Conservation (phyloP, 768 basidiomycete genomes). For the Roridomyces roridus region DNA sequence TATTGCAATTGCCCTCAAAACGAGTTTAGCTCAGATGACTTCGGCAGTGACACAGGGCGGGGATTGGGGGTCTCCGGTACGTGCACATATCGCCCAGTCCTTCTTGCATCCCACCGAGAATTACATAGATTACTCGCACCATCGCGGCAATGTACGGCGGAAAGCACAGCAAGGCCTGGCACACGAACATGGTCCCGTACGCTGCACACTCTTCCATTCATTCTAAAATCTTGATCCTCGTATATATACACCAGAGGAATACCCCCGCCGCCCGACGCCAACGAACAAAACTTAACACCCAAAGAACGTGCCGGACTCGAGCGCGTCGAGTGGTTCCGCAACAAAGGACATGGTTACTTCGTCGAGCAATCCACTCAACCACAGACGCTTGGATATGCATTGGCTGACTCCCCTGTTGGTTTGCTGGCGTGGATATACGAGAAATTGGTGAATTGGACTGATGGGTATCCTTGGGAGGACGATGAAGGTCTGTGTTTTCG, state of each 20-base stretch:
- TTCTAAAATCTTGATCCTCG: not conserved
- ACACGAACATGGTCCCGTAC: conserved; percentile 54
- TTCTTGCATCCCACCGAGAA: conserved; percentile 7
- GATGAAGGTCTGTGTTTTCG: not conserved
- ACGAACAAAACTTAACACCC: not conserved
- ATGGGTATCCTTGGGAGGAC: not conserved
- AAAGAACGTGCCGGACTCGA: conserved; percentile 1
- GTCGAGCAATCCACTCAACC: not conserved
- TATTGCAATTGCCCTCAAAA: not conserved
- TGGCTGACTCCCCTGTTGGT: conserved; percentile 51
- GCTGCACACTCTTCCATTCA: not conserved
- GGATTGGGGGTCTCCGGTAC: conserved; percentile 50
- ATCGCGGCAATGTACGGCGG: conserved; percentile 37
- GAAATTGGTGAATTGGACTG: not conserved
- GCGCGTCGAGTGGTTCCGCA: not conserved
- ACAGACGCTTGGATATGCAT: conserved; percentile 13
- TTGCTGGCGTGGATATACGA: conserved; percentile 44
- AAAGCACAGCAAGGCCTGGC: conserved; percentile 56
- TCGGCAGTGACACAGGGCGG: conserved; percentile 51
- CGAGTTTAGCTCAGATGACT: not conserved
- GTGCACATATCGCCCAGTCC: not conserved
- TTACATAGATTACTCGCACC: conserved; percentile 31
- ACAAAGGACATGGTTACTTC: conserved; percentile 1
- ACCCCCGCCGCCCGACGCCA: not conserved
- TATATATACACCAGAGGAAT: not conserved